phyloP scores from a whole-genome alignment of 2,329 filamentous ascomycete species.

The Claviceps lovelessii region DNA sequence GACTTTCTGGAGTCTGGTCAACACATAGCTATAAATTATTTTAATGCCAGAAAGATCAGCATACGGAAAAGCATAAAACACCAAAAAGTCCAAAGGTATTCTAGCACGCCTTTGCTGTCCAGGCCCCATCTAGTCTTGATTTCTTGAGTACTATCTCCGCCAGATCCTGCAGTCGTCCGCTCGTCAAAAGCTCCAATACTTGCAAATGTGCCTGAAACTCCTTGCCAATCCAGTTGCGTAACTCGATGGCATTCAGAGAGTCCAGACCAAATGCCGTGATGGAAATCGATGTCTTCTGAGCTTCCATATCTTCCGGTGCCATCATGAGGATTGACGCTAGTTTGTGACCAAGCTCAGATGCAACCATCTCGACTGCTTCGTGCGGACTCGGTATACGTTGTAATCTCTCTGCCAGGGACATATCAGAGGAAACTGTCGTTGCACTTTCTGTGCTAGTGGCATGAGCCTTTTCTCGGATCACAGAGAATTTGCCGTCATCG shows the following conservation, averaged over 20 bases:
- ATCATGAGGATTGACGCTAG: constrained; percentile 22
- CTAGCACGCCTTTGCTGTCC: constrained; percentile 1
- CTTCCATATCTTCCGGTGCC: constrained; percentile 11
- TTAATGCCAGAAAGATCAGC: no score
- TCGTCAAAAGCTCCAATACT: constrained; percentile 39
- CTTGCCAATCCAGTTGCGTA: constrained; percentile 37
- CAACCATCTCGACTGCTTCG: constrained; percentile 14
- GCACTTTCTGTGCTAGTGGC: neutral
- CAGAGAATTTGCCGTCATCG: constrained; percentile 38
- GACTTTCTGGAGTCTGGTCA: no score
- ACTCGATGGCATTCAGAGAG: constrained; percentile 35
- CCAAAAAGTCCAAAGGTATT: neutral
- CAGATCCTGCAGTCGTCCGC: constrained; percentile 23
- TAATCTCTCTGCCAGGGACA: constrained; percentile 10
- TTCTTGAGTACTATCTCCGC: constrained; percentile 14
- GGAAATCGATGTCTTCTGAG: constrained; percentile 9
- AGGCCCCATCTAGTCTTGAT: constrained; percentile 11
- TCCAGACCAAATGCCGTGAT: constrained; percentile 23
- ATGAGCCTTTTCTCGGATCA: constrained; percentile 27
- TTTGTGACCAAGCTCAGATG: constrained; percentile 13
- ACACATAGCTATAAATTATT: no score
- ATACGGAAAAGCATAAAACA: no score
- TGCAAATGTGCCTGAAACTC: constrained; percentile 30
- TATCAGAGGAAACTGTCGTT: neutral
- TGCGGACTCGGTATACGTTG: constrained; percentile 5